Evolutionary conservation across 768 basidiomycete genomes (phyloP).

Genomic region (Suillus alpinus): DNA sequence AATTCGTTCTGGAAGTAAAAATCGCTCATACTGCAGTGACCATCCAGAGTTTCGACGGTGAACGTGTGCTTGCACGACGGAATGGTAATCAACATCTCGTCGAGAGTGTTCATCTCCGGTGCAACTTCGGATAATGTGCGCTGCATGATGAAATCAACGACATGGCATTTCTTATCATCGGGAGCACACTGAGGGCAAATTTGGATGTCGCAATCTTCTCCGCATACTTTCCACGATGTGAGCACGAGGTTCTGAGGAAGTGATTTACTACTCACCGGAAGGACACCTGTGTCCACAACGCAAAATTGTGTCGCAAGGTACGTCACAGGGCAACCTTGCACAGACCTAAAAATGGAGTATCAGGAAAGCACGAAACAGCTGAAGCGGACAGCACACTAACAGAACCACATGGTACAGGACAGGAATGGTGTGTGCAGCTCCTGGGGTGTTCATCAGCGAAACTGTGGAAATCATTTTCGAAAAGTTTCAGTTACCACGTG

Average conservation of each 20-base stretch:
- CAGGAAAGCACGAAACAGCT: neutral
- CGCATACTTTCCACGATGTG: slow-evolving; percentile 48
- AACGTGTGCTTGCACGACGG: slow-evolving; percentile 62
- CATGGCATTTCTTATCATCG: slow-evolving; percentile 31
- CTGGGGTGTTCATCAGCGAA: slow-evolving; percentile 23
- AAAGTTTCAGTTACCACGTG: slow-evolving; percentile 39
- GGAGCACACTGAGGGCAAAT: slow-evolving; percentile 51
- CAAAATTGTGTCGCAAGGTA: slow-evolving; percentile 46
- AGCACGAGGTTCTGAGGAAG: slow-evolving; percentile 1
- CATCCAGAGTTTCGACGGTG: slow-evolving; percentile 71
- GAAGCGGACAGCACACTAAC: slow-evolving; percentile 36
- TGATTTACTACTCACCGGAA: slow-evolving; percentile 44
- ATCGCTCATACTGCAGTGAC: slow-evolving; percentile 46
- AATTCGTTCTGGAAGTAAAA: slow-evolving; percentile 42
- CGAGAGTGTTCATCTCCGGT: slow-evolving; percentile 35
- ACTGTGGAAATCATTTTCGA: neutral
- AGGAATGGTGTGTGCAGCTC: slow-evolving; percentile 52
- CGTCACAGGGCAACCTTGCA: slow-evolving; percentile 61
- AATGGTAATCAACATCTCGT: slow-evolving; percentile 58
- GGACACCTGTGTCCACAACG: slow-evolving; percentile 65
- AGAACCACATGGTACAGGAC: slow-evolving; percentile 66
- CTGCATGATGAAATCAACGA: slow-evolving; percentile 62
- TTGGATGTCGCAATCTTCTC: slow-evolving; percentile 59
- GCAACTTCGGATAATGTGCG: slow-evolving; percentile 49
- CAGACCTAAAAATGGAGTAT: slow-evolving; percentile 45